Base-by-base conservation (phyloP, 2,329 filamentous ascomycete genomes). In the Pseudogymnoascus sp. region DNA sequence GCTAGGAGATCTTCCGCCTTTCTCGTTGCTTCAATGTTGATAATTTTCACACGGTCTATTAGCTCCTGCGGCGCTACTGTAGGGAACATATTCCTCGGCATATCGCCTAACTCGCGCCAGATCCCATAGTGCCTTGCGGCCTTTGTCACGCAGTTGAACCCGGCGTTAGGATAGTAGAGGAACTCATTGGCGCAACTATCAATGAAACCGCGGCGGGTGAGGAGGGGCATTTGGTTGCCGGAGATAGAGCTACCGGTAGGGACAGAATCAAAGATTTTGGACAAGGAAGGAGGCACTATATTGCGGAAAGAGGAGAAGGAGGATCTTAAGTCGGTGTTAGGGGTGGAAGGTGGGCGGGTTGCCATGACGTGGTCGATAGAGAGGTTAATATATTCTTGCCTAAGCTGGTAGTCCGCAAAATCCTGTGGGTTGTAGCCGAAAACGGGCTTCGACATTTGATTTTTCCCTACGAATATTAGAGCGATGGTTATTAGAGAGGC, bases 121-220 rank as follows among this genome's bases (percentile, higher is more conserved):
- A 69, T 54, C 7, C 62, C 63, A 62, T 66, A 68, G 11, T 61
- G 61, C 16, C 22, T 34, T 1, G 66, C 57, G 11, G 63, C 64
- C 12, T 60, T 64, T n/a, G 22, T 28, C 30, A 69, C 34, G 59
- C 63, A 59, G 20, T 34, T 39, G 22, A 64, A 58, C 4, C 60
- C 67, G 6, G 61, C 62, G 14, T 58, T 47, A 4, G 65, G 64
- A 60, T 66, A 63, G n/a, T 60, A 61, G 22, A 67, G 22, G 37
- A 66, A 65, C 38, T 66, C 63, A 20, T 65, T 63, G 0, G 60
- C 59, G 28, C 61, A 62, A 1, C 65, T 59, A 70, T 83, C 86
- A 59, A 86, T 83, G 68, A 86, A 86, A 64, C 85, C 81, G 66
- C 82, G 85, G 30, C 85, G 75, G 3, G 85, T 73, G 1, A 83